Percentiles rank a stretch among this genome's conserved stretches.
phyloP scores from a whole-genome alignment of 2,329 filamentous ascomycete genomes.

The Sclerotiophoma versabilis region DNA sequence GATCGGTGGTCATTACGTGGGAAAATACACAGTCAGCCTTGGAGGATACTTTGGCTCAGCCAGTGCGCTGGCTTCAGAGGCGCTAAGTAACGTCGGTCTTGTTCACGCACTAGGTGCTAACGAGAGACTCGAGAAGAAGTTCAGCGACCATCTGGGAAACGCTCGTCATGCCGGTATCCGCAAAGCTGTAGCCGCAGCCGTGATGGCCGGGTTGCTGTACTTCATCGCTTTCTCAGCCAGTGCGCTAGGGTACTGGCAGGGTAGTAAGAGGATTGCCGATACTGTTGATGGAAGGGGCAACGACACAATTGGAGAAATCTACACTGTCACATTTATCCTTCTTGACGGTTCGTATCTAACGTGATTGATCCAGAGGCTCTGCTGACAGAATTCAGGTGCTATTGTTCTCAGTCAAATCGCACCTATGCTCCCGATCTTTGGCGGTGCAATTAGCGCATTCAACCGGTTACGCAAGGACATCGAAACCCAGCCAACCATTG shows the following conservation, averaged over 20 bases:
- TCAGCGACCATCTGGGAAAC: conserved; percentile 59
- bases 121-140: conserved; percentile 65
- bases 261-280: conserved; percentile 62
- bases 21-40: conserved; percentile 60
- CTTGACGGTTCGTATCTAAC: conserved; percentile 53
- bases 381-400: conserved; percentile 45
- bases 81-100: conserved; percentile 65
- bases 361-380: neutral
- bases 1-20: conserved; percentile 62
- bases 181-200: conserved; percentile 64
- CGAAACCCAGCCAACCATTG: conserved; percentile 53
- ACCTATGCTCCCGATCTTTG: conserved; percentile 59
- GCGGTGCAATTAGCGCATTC: conserved; percentile 61
- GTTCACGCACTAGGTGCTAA: conserved; percentile 71
- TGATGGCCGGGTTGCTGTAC: conserved; percentile 68
- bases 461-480: conserved; percentile 66
- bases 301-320: conserved; percentile 56
- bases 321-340: conserved; percentile 63
- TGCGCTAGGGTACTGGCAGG: conserved; percentile 73
- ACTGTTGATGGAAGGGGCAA: conserved; percentile 45
- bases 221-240: conserved; percentile 74
- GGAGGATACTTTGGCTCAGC: conserved; percentile 63
- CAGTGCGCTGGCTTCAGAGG: conserved; percentile 69
- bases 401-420: conserved; percentile 56
- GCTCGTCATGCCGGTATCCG: conserved; percentile 63